Percentiles rank a stretch among this genome's conserved stretches.
Conservation (phyloP, 2,329 filamentous ascomycete species). For the Hypoxylon sp. region DNA sequence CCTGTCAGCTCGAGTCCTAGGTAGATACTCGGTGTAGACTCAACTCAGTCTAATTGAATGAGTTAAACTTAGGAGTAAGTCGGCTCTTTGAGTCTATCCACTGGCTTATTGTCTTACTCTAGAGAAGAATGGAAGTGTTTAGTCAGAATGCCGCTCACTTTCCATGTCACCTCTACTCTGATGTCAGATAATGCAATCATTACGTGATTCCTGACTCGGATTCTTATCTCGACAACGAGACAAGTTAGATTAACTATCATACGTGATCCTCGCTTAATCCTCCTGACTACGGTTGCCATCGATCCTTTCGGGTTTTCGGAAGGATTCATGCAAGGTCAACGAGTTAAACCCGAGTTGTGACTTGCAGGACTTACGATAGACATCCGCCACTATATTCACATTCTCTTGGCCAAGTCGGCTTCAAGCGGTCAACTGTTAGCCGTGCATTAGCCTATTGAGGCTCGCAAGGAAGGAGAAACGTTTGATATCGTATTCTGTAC, state of each 20-base stretch:
- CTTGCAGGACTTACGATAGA: background rate
- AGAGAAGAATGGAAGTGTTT: background rate
- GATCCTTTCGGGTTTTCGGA: background rate
- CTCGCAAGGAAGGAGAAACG: background rate
- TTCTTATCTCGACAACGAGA: slow-evolving; percentile 4
- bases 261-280: background rate
- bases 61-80: background rate
- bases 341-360: background rate
- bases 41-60: background rate
- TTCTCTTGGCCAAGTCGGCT: background rate
- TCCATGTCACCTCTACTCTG: background rate
- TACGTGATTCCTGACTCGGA: slow-evolving; percentile 2
- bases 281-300: background rate
- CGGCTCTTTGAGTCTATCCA: background rate
- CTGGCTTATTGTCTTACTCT: background rate
- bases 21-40: background rate
- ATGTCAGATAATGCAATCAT: background rate
- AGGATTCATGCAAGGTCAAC: background rate
- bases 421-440: background rate
- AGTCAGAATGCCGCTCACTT: background rate
- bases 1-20: background rate
- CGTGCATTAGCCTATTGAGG: background rate
- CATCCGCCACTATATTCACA: background rate
- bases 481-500: background rate
- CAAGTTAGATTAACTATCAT: background rate